phyloP scores from a whole-genome alignment of 805 yeast genomes.

The Starmerella potacharoeniae region DNA sequence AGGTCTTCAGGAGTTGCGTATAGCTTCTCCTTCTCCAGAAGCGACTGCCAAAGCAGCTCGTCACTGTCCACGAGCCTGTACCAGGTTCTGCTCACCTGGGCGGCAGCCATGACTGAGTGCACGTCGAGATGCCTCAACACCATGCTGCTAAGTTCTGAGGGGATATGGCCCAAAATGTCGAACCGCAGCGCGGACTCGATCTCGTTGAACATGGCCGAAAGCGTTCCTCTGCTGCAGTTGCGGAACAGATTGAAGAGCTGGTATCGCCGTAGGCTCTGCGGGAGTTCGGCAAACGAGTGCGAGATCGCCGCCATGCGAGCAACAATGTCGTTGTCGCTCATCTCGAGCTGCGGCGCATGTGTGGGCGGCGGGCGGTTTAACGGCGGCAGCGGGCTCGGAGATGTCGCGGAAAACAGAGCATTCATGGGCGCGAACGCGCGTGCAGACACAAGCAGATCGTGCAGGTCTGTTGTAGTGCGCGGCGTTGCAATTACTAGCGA shows the following conservation, averaged over 20 bases:
- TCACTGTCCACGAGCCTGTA: conserved; percentile 47
- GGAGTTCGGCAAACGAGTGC: conserved; percentile 31
- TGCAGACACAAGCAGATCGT: conserved; percentile 4
- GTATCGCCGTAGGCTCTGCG: conserved; percentile 39
- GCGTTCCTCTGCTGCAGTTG: conserved; percentile 45
- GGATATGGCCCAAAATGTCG: conserved; percentile 61
- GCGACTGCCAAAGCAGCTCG: conserved; percentile 56
- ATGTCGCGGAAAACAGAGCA: not conserved
- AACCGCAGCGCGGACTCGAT: conserved; percentile 50
- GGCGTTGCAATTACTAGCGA: not conserved
- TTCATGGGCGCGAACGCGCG: conserved; percentile 11
- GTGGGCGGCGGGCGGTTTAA: not conserved
- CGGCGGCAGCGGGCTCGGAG: not conserved
- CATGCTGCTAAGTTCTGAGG: conserved; percentile 58
- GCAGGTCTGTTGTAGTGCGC: not conserved
- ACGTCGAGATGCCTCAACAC: conserved; percentile 57
- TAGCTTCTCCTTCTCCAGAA: conserved; percentile 52
- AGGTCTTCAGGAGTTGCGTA: conserved; percentile 40
- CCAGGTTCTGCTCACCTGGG: conserved; percentile 65
- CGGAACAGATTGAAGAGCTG: conserved; percentile 46
- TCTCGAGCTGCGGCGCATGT: not conserved
- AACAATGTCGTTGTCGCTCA: not conserved
- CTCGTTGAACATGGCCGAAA: conserved; percentile 46
- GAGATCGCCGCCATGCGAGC: conserved; percentile 4
- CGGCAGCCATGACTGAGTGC: conserved; percentile 45